Percentiles rank a stretch among this genome's conserved stretches.
Evolutionary conservation across 2,329 filamentous ascomycete genomes (phyloP).

Genomic region (Stagonosporopsis tanaceti): DNA sequence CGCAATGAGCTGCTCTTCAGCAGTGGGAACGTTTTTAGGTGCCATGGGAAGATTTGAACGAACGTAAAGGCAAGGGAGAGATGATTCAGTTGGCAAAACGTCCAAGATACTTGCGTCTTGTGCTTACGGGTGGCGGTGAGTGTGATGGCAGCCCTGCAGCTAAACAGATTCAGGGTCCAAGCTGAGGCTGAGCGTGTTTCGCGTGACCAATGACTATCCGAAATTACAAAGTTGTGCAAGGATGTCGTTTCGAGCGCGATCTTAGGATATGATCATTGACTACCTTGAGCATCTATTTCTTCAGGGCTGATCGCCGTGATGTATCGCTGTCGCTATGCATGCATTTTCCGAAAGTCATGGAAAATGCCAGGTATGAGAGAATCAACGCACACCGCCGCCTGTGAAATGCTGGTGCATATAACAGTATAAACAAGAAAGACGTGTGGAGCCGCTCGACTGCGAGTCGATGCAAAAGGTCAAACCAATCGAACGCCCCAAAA

Average conservation of each 20-base stretch:
- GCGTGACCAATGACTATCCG: slow-evolving; percentile 32
- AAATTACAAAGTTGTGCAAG: slow-evolving; percentile 32
- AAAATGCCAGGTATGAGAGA: background rate
- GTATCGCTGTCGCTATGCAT: slow-evolving; percentile 20
- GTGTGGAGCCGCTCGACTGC: slow-evolving; percentile 7
- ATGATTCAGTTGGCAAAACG: background rate
- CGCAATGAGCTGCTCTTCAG: slow-evolving; percentile 51
- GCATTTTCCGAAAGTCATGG: background rate
- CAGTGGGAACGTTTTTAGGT: slow-evolving; percentile 33
- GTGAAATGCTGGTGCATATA: slow-evolving; percentile 4
- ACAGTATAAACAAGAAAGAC: slow-evolving; percentile 16
- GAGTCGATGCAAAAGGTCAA: slow-evolving; percentile 18
- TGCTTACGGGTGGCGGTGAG: slow-evolving; percentile 34
- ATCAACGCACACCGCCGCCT: slow-evolving; percentile 15
- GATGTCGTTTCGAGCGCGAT: slow-evolving; percentile 14
- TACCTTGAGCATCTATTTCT: slow-evolving; percentile 5
- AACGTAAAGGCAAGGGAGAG: background rate
- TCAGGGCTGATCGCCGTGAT: slow-evolving; percentile 1
- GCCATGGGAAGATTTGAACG: slow-evolving; percentile 31
- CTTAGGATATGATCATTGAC: slow-evolving; percentile 7
- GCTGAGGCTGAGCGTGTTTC: slow-evolving; percentile 17
- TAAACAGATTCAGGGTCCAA: slow-evolving; percentile 40
- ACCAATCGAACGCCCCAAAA: slow-evolving; percentile 16
- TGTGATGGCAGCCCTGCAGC: slow-evolving; percentile 22
- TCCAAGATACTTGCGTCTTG: slow-evolving; percentile 24